These are phyloP conservation scores for Eucalyptus fibrosa DNA, from an alignment of 345 rosid genomes.

Conservation along the genomic window DNA sequence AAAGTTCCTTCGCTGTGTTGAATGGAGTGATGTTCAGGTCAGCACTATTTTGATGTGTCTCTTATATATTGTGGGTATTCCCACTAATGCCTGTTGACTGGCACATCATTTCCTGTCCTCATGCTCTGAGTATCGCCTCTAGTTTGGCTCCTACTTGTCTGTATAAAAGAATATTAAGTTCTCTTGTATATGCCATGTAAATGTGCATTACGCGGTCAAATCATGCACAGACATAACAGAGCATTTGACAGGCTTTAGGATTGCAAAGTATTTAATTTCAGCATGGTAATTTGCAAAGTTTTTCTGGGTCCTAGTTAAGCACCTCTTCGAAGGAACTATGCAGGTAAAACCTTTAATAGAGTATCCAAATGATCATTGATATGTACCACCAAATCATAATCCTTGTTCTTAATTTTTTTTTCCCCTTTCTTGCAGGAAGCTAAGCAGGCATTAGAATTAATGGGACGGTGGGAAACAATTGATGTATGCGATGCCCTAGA, in stretches of 20 bases:
- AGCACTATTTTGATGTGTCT: neutral
- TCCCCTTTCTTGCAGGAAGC: constrained; percentile 62
- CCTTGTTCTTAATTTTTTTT: neutral
- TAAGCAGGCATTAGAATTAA: constrained; percentile 81
- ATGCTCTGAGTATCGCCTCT: neutral
- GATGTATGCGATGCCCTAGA: constrained; percentile 93
- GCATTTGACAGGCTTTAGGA: neutral
- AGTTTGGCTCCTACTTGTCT: neutral
- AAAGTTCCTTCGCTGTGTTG: constrained; percentile 88
- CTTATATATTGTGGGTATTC: neutral
- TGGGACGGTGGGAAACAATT: constrained; percentile 86
- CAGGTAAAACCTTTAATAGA: neutral
- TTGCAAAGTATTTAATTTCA: neutral
- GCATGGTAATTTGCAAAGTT: neutral
- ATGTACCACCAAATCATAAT: neutral
- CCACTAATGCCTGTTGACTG: neutral
- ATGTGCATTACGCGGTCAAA: neutral
- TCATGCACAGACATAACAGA: fast-evolving
- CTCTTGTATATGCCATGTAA: neutral
- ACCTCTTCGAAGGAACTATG: neutral
- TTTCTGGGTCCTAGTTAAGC: neutral
- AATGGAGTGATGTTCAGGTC: constrained; percentile 98
- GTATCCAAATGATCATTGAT: neutral
- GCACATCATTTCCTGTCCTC: neutral
- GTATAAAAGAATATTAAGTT: neutral